Conservation (phyloP, 257 asterid genomes). For the Solanum sitiens region DNA sequence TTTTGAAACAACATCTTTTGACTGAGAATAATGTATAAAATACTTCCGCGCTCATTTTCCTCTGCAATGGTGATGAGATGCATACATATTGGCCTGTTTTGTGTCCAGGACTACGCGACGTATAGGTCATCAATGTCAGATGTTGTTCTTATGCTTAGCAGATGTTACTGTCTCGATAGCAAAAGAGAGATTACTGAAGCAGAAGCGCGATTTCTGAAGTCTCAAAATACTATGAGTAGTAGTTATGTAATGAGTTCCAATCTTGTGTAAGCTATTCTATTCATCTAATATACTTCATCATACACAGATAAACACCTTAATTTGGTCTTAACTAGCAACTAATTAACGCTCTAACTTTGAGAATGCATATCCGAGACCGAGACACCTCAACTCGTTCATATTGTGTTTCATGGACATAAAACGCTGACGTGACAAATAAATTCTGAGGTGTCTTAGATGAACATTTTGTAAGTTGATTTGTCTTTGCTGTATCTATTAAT, state of each 20-base stretch:
- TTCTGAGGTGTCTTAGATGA: background rate
- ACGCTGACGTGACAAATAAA: background rate
- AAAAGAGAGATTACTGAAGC: background rate
- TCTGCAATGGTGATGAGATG: background rate
- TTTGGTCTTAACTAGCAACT: background rate
- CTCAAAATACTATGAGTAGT: background rate
- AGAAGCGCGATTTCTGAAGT: background rate
- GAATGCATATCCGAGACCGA: background rate
- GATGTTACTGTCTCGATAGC: background rate
- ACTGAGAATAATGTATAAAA: too few species aligned
- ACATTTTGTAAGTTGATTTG: background rate
- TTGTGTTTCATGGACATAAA: background rate
- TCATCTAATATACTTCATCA: background rate
- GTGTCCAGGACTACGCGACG: conserved; percentile 39
- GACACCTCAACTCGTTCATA: background rate
- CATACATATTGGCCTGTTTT: conserved; percentile 43
- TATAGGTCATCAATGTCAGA: conserved; percentile 40
- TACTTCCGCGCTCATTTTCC: too few species aligned
- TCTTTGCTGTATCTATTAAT: background rate
- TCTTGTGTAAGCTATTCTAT: background rate
- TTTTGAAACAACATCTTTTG: too few species aligned
- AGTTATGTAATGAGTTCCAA: background rate
- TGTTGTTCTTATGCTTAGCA: conserved; percentile 18
- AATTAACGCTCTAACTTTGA: background rate
- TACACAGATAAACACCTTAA: background rate